phyloP scores from a whole-genome alignment of 176 grass and related monocot species.

The Eragrostis curvula region DNA sequence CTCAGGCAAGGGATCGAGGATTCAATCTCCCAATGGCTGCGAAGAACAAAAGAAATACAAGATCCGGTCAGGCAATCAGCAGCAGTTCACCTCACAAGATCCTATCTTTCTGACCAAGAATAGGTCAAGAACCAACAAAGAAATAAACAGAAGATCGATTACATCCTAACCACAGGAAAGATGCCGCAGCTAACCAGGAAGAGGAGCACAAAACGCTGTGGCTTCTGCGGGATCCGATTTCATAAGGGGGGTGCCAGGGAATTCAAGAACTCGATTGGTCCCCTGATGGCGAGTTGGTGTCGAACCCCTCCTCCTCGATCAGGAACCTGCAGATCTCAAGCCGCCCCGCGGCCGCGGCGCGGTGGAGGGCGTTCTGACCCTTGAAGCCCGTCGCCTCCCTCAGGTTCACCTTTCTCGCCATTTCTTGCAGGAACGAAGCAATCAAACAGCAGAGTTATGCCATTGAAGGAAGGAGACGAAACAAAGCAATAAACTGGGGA shows the following conservation, averaged over 20 bases:
- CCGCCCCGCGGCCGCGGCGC: conserved; percentile 30
- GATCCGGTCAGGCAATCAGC: conserved; percentile 23
- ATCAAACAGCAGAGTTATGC: too few species aligned
- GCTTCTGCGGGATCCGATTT: too few species aligned
- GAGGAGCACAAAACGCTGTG: neutral
- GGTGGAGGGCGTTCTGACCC: conserved; percentile 43
- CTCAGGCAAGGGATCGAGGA: neutral
- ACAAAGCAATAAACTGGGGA: too few species aligned
- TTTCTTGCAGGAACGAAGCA: neutral
- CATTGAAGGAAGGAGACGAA: too few species aligned
- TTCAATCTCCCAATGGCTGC: conserved; percentile 22
- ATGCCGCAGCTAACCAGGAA: neutral
- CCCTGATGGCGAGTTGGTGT: neutral
- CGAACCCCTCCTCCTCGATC: conserved; percentile 40
- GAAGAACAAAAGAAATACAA: neutral
- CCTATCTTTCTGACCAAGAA: conserved; percentile 33
- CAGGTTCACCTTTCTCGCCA: conserved; percentile 24
- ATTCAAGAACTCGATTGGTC: too few species aligned
- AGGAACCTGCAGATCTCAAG: conserved; percentile 41
- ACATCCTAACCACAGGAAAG: neutral
- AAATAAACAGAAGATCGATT: too few species aligned
- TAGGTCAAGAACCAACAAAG: neutral
- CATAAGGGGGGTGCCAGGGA: too few species aligned
- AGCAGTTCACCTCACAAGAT: conserved; percentile 11
- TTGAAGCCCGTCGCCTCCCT: neutral